A percentile compares a stretch with the other conserved stretches of the same genome.
Evolutionary conservation across 805 yeast genomes (phyloP).

Genomic region (Lipomyces yamadae): DNA sequence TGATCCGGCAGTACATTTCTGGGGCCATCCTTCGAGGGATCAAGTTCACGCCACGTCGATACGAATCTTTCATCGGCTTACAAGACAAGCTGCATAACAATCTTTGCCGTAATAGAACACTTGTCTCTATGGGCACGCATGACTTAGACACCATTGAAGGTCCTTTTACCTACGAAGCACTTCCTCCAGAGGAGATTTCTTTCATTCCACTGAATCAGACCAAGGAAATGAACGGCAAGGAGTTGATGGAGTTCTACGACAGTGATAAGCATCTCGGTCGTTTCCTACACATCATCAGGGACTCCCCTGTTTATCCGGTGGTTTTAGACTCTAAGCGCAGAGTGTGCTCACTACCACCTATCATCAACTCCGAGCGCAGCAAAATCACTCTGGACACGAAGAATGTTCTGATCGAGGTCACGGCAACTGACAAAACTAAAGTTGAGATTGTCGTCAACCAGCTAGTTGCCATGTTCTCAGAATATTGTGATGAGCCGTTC

Average conservation of each 20-base stretch:
- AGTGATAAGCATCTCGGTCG: conserved; percentile 88
- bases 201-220: conserved; percentile 50
- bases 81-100: conserved; percentile 96
- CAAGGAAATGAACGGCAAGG: conserved; percentile 66
- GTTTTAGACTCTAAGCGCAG: conserved; percentile 75
- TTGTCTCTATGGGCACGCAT: conserved; percentile 98
- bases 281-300: conserved; percentile 83
- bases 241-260: conserved; percentile 86
- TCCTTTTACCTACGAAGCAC: conserved; percentile 87
- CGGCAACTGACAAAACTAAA: conserved; percentile 95
- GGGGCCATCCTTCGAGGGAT: conserved; percentile 91
- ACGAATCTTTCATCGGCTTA: conserved; percentile 91
- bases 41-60: conserved; percentile 78
- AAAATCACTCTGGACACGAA: conserved; percentile 84
- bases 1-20: conserved; percentile 89
- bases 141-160: conserved; percentile 80
- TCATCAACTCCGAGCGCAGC: conserved; percentile 89
- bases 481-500: conserved; percentile 80
- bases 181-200: conserved; percentile 74
- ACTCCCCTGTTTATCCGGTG: conserved; percentile 89
- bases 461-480: conserved; percentile 93
- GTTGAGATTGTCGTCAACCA: conserved; percentile 91
- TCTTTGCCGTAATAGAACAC: conserved; percentile 93
- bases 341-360: conserved; percentile 94
- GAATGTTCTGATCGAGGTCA: conserved; percentile 89